phyloP scores from a whole-genome alignment of 768 basidiomycete species.

The Omphalotus guepiniiformis region DNA sequence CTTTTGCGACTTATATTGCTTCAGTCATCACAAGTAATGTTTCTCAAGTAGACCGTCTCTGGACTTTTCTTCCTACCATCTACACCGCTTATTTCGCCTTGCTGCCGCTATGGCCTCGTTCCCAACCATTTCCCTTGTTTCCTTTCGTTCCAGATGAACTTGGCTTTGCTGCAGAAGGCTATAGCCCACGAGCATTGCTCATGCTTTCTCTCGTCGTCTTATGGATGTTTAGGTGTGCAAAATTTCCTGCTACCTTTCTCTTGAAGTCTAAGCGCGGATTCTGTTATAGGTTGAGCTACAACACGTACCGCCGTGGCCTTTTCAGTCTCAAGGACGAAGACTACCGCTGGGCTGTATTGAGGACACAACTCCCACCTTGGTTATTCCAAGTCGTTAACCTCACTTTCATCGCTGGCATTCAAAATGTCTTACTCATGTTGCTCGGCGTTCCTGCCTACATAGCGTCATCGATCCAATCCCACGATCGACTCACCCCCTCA shows the following conservation, averaged over 20 bases:
- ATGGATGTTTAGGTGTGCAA: conserved; percentile 54
- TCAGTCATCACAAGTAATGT: conserved; percentile 74
- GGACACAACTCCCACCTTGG: conserved; percentile 44
- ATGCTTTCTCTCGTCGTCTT: conserved; percentile 68
- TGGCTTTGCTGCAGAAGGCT: conserved; percentile 37
- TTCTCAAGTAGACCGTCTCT: conserved; percentile 83
- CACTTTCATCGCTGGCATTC: conserved; percentile 70
- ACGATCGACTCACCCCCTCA: conserved; percentile 44
- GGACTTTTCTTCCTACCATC: conserved; percentile 76
- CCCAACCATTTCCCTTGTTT: conserved; percentile 35
- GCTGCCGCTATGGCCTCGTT: conserved; percentile 53
- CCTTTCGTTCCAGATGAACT: conserved; percentile 56
- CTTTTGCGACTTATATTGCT: conserved; percentile 46
- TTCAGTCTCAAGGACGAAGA: conserved; percentile 79
- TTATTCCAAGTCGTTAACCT: conserved; percentile 59
- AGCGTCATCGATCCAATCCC: conserved; percentile 51
- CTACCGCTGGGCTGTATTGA: conserved; percentile 85
- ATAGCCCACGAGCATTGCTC: conserved; percentile 67
- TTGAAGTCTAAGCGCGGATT: conserved; percentile 17
- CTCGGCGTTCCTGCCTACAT: conserved; percentile 60
- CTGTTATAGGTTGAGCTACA: conserved; percentile 63
- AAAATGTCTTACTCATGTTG: conserved; percentile 76
- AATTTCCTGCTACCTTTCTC: conserved; percentile 12
- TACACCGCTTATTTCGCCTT: conserved; percentile 84
- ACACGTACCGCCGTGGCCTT: conserved; percentile 80